Evolutionary conservation across 1,284 basidiomycete species (phyloP).

Genomic region (Cystobasidiaceae sp.): DNA sequence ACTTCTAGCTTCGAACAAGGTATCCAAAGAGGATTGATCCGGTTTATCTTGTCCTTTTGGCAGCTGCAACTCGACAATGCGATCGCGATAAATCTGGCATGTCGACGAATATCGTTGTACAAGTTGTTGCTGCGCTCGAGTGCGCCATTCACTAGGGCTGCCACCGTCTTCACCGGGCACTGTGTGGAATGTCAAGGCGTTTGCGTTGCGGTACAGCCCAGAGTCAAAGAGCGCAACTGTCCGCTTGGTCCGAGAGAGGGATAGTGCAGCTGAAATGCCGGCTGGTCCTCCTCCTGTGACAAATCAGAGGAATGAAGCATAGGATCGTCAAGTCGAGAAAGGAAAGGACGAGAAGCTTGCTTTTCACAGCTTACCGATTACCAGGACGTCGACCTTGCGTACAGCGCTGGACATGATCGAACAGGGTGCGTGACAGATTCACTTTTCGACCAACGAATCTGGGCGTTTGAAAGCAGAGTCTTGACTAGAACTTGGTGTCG

Average conservation of each 20-base stretch:
- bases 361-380: background rate
- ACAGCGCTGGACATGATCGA: too few species aligned
- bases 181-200: background rate
- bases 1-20: background rate
- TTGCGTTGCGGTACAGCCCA: background rate
- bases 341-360: background rate
- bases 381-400: background rate
- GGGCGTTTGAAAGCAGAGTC: too few species aligned
- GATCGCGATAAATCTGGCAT: background rate
- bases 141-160: background rate
- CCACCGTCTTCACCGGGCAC: slow-evolving; percentile 1
- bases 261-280: background rate
- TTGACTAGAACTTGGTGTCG: too few species aligned
- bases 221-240: background rate
- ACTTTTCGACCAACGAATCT: too few species aligned
- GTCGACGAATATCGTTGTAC: background rate
- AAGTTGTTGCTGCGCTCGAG: background rate
- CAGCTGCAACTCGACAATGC: background rate
- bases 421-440: too few species aligned
- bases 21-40: background rate
- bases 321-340: background rate
- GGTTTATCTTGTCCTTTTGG: background rate
- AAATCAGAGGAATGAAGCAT: background rate
- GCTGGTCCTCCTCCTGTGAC: slow-evolving; percentile 4
- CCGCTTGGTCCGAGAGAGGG: background rate